Conservation (phyloP, 129 eudicot species). For the Artemisia annua region DNA sequence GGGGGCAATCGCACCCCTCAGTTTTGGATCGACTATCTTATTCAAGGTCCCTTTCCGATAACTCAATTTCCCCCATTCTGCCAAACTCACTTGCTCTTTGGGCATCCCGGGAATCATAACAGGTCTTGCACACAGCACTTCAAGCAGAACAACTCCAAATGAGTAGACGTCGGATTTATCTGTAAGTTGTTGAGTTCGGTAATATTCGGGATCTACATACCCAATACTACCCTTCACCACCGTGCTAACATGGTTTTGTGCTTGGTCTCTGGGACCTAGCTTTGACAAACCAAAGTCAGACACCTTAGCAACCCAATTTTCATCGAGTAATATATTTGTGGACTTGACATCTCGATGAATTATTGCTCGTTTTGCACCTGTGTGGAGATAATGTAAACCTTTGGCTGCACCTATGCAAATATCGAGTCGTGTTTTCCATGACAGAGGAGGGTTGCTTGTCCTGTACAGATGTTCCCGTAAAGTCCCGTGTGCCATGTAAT, state of each 20-base stretch:
- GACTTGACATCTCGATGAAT: slow-evolving; percentile 59
- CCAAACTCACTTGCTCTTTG: slow-evolving; percentile 36
- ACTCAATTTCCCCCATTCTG: slow-evolving; percentile 28
- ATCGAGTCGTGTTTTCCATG: slow-evolving; percentile 50
- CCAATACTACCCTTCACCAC: slow-evolving; percentile 52
- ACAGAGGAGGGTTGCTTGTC: slow-evolving; percentile 33
- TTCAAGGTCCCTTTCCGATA: slow-evolving; percentile 22
- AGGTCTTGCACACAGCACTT: slow-evolving; percentile 42
- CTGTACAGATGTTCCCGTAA: slow-evolving; percentile 43
- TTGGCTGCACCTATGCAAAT: slow-evolving; percentile 61
- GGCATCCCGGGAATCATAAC: slow-evolving; percentile 25
- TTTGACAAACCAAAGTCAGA: slow-evolving; percentile 58
- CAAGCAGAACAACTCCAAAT: slow-evolving; percentile 55
- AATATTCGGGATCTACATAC: slow-evolving; percentile 51
- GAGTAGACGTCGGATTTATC: slow-evolving; percentile 59
- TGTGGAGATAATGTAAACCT: slow-evolving; percentile 53
- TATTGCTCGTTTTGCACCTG: slow-evolving; percentile 37
- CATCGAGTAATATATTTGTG: slow-evolving; percentile 49
- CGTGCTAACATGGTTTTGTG: slow-evolving; percentile 47
- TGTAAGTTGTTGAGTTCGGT: slow-evolving; percentile 32
- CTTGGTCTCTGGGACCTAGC: slow-evolving; percentile 37
- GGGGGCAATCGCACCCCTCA: slow-evolving; percentile 23
- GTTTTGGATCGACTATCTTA: slow-evolving; percentile 26
- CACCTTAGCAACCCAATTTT: slow-evolving; percentile 59
- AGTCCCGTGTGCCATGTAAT: slow-evolving; percentile 52